Base-by-base conservation (phyloP, 805 yeast species). In the Wickerhamomyces rabaulensis region DNA sequence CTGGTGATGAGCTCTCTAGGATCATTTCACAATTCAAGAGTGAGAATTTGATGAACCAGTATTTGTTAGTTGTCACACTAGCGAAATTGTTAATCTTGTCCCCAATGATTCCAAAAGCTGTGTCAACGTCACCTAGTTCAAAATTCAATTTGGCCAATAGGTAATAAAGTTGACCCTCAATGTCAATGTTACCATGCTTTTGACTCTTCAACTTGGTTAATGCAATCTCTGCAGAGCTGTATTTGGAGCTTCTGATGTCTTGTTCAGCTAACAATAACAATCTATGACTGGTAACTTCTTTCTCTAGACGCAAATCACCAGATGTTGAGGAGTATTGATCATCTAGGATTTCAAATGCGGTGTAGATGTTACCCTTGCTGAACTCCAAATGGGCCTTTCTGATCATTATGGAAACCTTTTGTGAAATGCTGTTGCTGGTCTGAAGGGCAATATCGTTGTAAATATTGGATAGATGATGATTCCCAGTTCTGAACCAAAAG, bases 401-500 rank as follows among this genome's bases (percentile, higher is more conserved):
- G 26, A 76, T 64, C 42, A 59, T 52, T 9, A 74, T 60, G 2
- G 70, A 56, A 5, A 72, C 60, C 42, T 63, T 62, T 39, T 78
- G 82, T 20, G 65, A 65, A 6, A 68, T 42, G 36, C 49, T 56
- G 2, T 64, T 62, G 8, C 76, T 67, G 29, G 70, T 63, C 2
- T 66, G 69, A n/a, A 68, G 39, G 0, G 80, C 77, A 29, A 79
- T 63, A 4, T 70, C 73, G n/a, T 66, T 61, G 58, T 79, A 80
- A 2, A 74, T 58, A 15, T 70, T 68, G 17, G 80, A 68, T 25
- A 82, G 57, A 9, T 68, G 63, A 4, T 69, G 67, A 42, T 68
- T 67, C 0, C 87, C 87, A 15, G 74, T 67, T 46, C 80, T 63
- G 16, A 65, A 54, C 88, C 84, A 80, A 26, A 73, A 65, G 3